Evolutionary conservation across 2,329 filamentous ascomycete species (phyloP).

Genomic region (Exophiala sp.): DNA sequence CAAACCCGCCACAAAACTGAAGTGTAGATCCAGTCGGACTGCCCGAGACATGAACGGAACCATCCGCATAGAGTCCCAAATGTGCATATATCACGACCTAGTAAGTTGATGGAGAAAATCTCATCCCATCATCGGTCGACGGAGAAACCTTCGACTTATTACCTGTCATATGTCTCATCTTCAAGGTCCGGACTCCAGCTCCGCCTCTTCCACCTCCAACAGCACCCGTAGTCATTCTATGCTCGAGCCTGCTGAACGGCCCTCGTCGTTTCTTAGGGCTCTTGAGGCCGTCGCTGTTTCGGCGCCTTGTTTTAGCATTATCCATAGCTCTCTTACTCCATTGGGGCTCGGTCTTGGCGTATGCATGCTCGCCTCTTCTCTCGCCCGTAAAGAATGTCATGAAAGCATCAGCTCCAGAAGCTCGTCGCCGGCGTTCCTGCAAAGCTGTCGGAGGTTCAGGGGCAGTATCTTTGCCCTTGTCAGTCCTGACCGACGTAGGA

Average conservation of each 20-base stretch:
- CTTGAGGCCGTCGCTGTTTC: not conserved
- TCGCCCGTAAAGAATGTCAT: constrained; percentile 24
- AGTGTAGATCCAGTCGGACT: too few relatives aligned
- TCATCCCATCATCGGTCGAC: not conserved
- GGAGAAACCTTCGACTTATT: not conserved
- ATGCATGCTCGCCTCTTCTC: constrained; percentile 14
- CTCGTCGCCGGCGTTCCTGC: constrained; percentile 16
- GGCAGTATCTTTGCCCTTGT: constrained; percentile 9
- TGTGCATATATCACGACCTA: too few relatives aligned
- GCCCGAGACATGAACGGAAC: not conserved
- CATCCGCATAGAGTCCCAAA: not conserved
- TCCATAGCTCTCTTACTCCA: constrained; percentile 23
- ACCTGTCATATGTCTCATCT: constrained; percentile 9
- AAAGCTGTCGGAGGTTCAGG: not conserved
- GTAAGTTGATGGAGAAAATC: too few relatives aligned
- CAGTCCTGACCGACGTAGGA: not conserved
- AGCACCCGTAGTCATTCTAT: constrained; percentile 8
- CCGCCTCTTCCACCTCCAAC: constrained; percentile 19
- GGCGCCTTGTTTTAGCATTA: constrained; percentile 5
- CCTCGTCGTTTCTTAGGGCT: constrained; percentile 9
- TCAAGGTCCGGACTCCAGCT: constrained; percentile 15
- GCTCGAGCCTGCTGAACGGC: constrained; percentile 16
- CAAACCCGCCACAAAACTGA: too few relatives aligned
- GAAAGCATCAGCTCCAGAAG: constrained; percentile 21
- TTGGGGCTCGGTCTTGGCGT: constrained; percentile 13